Conservation (phyloP, 495 filamentous ascomycete genomes). For the Hypoxylon fragiforme region DNA sequence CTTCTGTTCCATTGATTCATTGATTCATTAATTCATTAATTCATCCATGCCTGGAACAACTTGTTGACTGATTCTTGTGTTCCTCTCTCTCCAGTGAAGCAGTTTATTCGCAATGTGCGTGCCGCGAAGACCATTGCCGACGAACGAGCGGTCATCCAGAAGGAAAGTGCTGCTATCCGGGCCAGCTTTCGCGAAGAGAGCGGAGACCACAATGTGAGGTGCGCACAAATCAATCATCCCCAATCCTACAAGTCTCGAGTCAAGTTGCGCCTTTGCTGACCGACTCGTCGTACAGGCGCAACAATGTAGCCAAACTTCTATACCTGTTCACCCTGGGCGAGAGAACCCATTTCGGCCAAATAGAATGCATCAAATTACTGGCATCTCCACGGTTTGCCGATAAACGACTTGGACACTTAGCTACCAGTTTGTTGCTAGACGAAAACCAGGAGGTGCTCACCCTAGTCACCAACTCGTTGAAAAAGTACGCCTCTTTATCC, state of each 20-base stretch:
- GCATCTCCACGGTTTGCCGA: conserved; percentile 97
- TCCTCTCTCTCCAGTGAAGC: conserved; percentile 70
- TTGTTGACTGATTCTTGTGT: conserved; percentile 7
- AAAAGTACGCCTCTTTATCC: conserved; percentile 66
- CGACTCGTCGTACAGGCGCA: conserved; percentile 63
- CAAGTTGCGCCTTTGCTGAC: conserved; percentile 6
- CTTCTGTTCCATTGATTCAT: too few relatives aligned
- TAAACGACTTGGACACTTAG: conserved; percentile 93
- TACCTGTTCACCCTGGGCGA: conserved; percentile 99
- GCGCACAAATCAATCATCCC: conserved; percentile 22
- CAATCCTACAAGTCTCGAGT: neutral
- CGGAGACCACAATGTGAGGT: conserved; percentile 87
- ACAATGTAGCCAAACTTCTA: conserved; percentile 97
- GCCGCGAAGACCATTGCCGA: conserved; percentile 98
- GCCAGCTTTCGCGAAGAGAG: conserved; percentile 98
- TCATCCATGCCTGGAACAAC: neutral
- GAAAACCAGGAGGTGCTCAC: conserved; percentile 99
- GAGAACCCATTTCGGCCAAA: conserved; percentile 97
- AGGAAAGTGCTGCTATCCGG: conserved; percentile 95
- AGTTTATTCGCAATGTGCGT: conserved; percentile 98
- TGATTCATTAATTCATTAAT: too few relatives aligned
- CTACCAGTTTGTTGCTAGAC: conserved; percentile 93
- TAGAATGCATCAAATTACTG: conserved; percentile 97
- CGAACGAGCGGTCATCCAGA: conserved; percentile 96
- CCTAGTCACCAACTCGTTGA: conserved; percentile 93